Conservation (phyloP, 805 yeast genomes). For the Spathaspora girioi region DNA sequence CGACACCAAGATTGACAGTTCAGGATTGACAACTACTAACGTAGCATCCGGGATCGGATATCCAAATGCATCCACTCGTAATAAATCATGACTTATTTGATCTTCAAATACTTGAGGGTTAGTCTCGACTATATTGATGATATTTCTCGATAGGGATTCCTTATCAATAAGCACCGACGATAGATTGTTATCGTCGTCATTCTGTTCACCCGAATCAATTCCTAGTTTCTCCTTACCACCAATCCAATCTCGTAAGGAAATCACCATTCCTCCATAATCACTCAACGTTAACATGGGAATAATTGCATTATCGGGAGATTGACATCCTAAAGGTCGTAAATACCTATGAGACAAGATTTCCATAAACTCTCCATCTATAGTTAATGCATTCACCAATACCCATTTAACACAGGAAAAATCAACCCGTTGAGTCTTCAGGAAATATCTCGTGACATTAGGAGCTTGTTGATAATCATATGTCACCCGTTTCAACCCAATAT, state of each 20-base stretch:
- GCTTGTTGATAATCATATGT: conserved; percentile 89
- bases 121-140: conserved; percentile 62
- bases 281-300: conserved; percentile 85
- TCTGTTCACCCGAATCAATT: conserved; percentile 20
- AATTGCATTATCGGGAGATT: conserved; percentile 66
- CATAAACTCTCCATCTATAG: conserved; percentile 90
- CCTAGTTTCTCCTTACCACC: conserved; percentile 59
- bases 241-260: conserved; percentile 89
- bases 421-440: conserved; percentile 67
- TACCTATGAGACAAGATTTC: conserved; percentile 87
- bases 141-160: conserved; percentile 66
- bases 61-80: conserved; percentile 89
- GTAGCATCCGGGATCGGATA: conserved; percentile 93
- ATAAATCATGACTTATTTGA: conserved; percentile 23
- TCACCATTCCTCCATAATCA: conserved; percentile 95
- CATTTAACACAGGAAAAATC: conserved; percentile 79
- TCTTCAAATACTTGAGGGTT: conserved; percentile 51
- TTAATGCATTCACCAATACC: conserved; percentile 84
- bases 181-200: conserved; percentile 42
- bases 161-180: conserved; percentile 72
- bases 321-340: conserved; percentile 86
- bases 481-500: conserved; percentile 82
- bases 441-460: conserved; percentile 81
- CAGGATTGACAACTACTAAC: conserved; percentile 91
- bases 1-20: conserved; percentile 69